These are phyloP conservation scores for Saccharomycodes ludwigii DNA, from an alignment of 805 yeast species.

Conservation along the genomic window DNA sequence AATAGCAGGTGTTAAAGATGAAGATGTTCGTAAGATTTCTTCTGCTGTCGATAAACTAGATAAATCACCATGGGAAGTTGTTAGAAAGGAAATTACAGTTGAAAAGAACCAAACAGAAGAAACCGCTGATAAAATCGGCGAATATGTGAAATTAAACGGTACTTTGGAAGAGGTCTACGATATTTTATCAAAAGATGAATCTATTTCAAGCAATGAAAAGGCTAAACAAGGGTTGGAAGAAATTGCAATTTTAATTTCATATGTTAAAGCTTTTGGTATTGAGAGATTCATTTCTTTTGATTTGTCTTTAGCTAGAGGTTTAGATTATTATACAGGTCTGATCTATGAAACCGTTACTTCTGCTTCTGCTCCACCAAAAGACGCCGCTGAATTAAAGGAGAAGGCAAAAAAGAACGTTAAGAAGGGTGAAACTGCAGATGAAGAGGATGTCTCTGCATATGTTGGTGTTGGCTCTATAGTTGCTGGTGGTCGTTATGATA, in stretches of 20 bases:
- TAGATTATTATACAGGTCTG: slow-evolving; percentile 94
- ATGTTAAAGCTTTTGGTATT: slow-evolving; percentile 74
- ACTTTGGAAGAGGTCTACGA: slow-evolving; percentile 49
- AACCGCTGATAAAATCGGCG: slow-evolving; percentile 89
- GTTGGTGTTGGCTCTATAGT: slow-evolving; percentile 98
- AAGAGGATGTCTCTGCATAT: slow-evolving; percentile 87
- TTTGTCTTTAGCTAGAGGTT: slow-evolving; percentile 90
- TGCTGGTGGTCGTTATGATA: slow-evolving; percentile 98
- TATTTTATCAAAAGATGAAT: slow-evolving; percentile 43
- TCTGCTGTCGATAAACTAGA: slow-evolving; percentile 96
- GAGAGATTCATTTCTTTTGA: slow-evolving; percentile 65
- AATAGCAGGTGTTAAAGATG: slow-evolving; percentile 88
- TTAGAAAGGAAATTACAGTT: slow-evolving; percentile 78
- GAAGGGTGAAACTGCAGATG: slow-evolving; percentile 18
- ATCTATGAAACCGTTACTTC: slow-evolving; percentile 94
- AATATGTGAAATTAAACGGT: slow-evolving; percentile 79
- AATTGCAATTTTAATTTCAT: slow-evolving; percentile 61
- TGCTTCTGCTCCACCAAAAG: slow-evolving; percentile 89
- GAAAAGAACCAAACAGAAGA: slow-evolving; percentile 87
- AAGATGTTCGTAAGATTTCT: slow-evolving; percentile 85
- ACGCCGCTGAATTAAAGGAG: slow-evolving; percentile 57
- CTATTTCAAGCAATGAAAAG: slow-evolving; percentile 47
- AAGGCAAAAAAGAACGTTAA: slow-evolving; percentile 21
- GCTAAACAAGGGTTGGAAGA: slow-evolving; percentile 78
- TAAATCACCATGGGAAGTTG: slow-evolving; percentile 91